Base-by-base conservation (phyloP, 352 stramenopile species). In the Pythium apleroticum region DNA sequence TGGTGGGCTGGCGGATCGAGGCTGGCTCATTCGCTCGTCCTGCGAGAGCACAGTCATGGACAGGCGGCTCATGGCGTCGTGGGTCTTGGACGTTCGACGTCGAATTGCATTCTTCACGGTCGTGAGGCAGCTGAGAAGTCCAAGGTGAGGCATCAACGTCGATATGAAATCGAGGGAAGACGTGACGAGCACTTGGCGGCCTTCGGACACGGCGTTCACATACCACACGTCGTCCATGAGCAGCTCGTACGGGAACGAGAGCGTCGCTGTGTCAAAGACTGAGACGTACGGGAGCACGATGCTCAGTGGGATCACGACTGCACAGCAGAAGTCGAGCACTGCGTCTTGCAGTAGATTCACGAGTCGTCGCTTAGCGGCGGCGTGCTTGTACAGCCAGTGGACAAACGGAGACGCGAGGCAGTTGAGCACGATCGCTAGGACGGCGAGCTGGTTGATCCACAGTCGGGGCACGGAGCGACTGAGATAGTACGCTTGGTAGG, bases 231-330 rank as follows among this genome's bases (percentile, higher is more conserved):
- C 59, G 59, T 72, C 30, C 20, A 60, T 27, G 1, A 63, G 9
- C 5, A 72, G 39, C 12, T 33, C 20, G 27, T 49, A 22, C 5
- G 50, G 41, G 24, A 66, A 66, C 0, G 33, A 39, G 8, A 39
- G 33, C 7, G 33, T 39, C 12, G 7, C 33, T 15, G 33, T 39
- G 33, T 39, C 33, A 10, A 39, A 39, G 4, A 39, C 33, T 4
- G 33, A 6, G 8, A 17, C 33, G 33, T 39, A 39, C 33, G 65
- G 57, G 31, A 67, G 39, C 15, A 76, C 48, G 10, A 76, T 55
- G 37, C 49, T 57, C 7, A 70, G 17, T 0, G 60, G 69, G 27
- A 76, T 67, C 33, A 72, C 30, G 2, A 76, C 25, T 20, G 69
- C 64, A 41, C 37, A 65, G 65, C 60, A 66, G 48, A 69, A 65